Evolutionary conservation across 73 alveolate species (phyloP), one percentile per base, ranked within the genome.

Genomic region (Tetrahymena elliotti): DNA sequence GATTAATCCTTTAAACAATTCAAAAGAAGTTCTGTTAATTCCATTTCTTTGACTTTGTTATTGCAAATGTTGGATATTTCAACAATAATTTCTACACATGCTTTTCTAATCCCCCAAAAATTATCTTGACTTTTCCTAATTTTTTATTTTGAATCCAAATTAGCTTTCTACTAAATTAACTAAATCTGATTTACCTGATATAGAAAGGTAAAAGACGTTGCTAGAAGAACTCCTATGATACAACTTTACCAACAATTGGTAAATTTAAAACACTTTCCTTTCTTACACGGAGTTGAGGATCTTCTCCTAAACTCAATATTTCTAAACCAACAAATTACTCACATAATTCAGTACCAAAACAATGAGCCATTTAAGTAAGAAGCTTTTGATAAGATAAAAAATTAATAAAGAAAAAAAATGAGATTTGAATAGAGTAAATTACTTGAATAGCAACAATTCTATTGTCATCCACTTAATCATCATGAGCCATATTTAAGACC

Each of bases 21-120:
- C 83, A 95, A 53, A 95, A 96, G 97, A 38, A 96, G 93, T n/a
- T 98, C 98, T 7, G 97, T 96, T 12, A 97, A 95, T 41, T 93
- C 83, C 8, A 93, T 94, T 18, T 97, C 82, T 38, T 95, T 94
- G 11, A 95, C 92, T 41, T 97, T 96, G n/a, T 94, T 96, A 5
- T 97, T 95, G 35, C 97, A 94, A 12, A 96, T 93, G 31, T 93
- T 93, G 22, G 98, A 88, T 20, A 98, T 96, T 40, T 93, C 96
- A 10, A 98, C 97, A 33, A 98, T 95, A 27, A 93, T 94, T 93
- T 98, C 99, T 16, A 97, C 99, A 83, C 98, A 97, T 4, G 98
- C 97, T 84, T 97, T 97, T 93, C 99, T 97, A 33, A 98, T 98
- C 18, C 98, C 98, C 99, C 99, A 98, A 27, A 95, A 95, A 33